Base-by-base conservation (phyloP, 2,329 filamentous ascomycete species). In the Emydomyces testavorans region DNA sequence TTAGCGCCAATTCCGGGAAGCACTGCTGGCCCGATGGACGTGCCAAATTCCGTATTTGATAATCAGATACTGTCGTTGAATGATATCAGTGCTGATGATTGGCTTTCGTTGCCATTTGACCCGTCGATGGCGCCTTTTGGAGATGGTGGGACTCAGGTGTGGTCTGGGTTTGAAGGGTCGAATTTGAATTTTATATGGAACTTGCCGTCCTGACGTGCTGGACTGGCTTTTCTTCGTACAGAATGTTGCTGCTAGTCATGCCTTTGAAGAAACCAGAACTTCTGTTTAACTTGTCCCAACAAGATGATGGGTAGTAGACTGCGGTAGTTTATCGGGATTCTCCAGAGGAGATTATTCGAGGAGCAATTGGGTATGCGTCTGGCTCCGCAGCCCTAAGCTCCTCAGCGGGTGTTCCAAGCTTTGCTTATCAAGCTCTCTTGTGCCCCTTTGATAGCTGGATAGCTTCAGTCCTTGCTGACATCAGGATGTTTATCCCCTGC, bases 111-210 rank as follows among this genome's bases (percentile, higher is more conserved):
- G 24, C 66, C 66, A 3, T 69, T 69, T 48, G 66, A 69, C 52
- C 65, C 66, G 3, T 67, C 65, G 0, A 68, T 69, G 64, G 66
- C 66, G 15, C 66, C 66, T 0, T 69, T 69, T 53, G 63, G 65
- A 1, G 63, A 65, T 50, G 62, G 57, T 28, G 60, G 60, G 21
- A 62, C 58, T 6, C 65, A 66, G 46, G 21, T 51, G 28, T 64
- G 66, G 40, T 63, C 65, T 16, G 65, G 65, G 16, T 63, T 65
- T 50, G 66, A 67, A 50, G 63, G 63, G 3, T 62, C 64, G 2
- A 61, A 60, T 8, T 53, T 69, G 49, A 65, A 69, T 52, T 69
- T 69, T 48, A 63, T 69, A 21, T 69, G 65, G 65, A 69, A 69
- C 55, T 50, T 69, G 43, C 65, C 65, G 23, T 60, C 61, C 11